Conservation (phyloP, 768 basidiomycete species). For the Boletus coccyginus region DNA sequence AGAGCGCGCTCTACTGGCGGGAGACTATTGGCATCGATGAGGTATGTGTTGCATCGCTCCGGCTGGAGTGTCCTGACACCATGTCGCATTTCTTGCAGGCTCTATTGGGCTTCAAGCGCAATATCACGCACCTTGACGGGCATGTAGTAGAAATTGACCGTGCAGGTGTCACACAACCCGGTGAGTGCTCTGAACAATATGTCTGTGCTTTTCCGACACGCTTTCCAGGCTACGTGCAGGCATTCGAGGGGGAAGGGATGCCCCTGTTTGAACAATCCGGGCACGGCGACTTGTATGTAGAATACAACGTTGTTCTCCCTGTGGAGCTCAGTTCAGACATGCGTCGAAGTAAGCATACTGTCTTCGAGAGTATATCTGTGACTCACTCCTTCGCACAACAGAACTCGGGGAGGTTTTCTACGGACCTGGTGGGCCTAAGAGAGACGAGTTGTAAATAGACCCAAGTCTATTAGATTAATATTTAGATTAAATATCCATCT, state of each 20-base stretch:
- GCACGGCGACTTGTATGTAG: conserved; percentile 85
- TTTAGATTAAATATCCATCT: no score
- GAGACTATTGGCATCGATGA: conserved; percentile 91
- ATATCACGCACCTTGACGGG: conserved; percentile 90
- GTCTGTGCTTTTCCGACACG: neutral
- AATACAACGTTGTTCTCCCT: conserved; percentile 92
- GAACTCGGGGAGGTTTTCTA: conserved; percentile 58
- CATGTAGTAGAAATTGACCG: conserved; percentile 68
- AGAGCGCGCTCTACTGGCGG: conserved; percentile 86
- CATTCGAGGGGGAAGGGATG: conserved; percentile 88
- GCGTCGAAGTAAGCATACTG: conserved; percentile 62
- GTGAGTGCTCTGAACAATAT: conserved; percentile 34
- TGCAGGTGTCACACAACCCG: conserved; percentile 88
- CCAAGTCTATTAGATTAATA: neutral
- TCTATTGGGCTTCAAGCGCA: conserved; percentile 92
- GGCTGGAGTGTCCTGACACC: neutral
- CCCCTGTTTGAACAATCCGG: conserved; percentile 56
- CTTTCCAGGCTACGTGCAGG: conserved; percentile 76
- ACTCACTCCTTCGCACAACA: conserved; percentile 28
- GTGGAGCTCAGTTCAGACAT: conserved; percentile 62
- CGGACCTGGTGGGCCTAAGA: conserved; percentile 28
- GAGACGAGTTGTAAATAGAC: conserved; percentile 40
- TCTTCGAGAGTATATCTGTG: neutral
- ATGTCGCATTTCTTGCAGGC: conserved; percentile 52
- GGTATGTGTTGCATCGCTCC: conserved; percentile 33